phyloP scores from a whole-genome alignment of 768 basidiomycete genomes.

The Mycena haematopus region DNA sequence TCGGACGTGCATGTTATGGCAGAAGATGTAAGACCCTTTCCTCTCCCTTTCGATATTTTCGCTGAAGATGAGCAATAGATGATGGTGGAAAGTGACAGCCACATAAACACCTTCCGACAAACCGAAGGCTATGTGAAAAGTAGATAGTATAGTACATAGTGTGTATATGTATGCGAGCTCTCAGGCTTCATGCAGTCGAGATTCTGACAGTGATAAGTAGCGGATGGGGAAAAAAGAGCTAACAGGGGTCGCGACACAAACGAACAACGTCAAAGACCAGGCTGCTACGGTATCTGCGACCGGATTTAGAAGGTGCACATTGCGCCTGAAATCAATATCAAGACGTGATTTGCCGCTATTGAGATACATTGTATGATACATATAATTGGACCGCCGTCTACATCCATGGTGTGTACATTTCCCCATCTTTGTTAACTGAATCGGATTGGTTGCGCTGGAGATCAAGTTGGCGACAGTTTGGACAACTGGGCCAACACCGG shows the following conservation, averaged over 20 bases:
- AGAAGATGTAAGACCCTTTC: slow-evolving; percentile 75
- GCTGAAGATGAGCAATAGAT: slow-evolving; percentile 50
- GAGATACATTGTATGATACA: neutral
- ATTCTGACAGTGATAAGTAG: too few relatives aligned
- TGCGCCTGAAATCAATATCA: too few relatives aligned
- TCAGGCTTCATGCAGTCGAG: too few relatives aligned
- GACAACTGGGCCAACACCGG: slow-evolving; percentile 61
- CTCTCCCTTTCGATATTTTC: neutral
- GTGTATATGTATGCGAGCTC: too few relatives aligned
- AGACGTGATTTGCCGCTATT: neutral
- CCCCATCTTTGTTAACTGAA: slow-evolving; percentile 85
- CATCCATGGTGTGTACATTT: slow-evolving; percentile 88
- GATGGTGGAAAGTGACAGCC: slow-evolving; percentile 75
- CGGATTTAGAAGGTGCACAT: too few relatives aligned
- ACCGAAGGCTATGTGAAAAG: slow-evolving; percentile 73
- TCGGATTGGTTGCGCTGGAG: slow-evolving; percentile 84
- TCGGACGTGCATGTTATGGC: slow-evolving; percentile 92
- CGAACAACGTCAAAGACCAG: too few relatives aligned
- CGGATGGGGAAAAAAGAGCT: too few relatives aligned
- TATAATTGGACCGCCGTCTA: slow-evolving; percentile 41
- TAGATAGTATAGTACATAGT: slow-evolving; percentile 2
- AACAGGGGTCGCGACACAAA: too few relatives aligned
- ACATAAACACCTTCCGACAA: slow-evolving; percentile 74
- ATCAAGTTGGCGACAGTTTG: slow-evolving; percentile 86
- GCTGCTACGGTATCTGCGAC: too few relatives aligned